Conservation (phyloP, 495 filamentous ascomycete species). For the Sphaerosporella brunnea region DNA sequence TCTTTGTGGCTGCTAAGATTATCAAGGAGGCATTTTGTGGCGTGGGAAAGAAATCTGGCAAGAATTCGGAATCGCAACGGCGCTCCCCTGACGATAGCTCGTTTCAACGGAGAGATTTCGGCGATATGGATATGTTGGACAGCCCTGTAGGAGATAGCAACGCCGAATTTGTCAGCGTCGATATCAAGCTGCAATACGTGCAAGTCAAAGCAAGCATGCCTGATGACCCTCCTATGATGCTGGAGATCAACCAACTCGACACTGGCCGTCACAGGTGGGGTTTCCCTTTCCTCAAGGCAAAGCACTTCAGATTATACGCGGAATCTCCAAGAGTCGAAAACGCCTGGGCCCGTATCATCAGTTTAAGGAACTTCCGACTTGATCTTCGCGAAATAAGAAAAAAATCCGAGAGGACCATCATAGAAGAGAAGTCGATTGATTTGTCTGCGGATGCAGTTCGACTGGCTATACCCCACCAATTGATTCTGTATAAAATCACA, state of each 20-base stretch:
- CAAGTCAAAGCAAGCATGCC: constrained; percentile 83
- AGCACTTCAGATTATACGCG: constrained; percentile 64
- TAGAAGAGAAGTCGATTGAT: constrained; percentile 71
- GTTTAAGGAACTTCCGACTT: constrained; percentile 58
- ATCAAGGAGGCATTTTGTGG: constrained; percentile 51
- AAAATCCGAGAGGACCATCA: constrained; percentile 42
- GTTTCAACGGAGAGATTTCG: constrained; percentile 2
- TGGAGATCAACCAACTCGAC: constrained; percentile 67
- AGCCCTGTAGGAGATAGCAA: constrained; percentile 8
- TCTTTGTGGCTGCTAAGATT: constrained; percentile 61
- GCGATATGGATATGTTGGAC: constrained; percentile 11
- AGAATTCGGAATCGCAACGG: background rate
- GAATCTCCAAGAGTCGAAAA: constrained; percentile 62
- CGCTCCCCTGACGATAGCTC: background rate
- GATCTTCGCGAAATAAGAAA: constrained; percentile 60
- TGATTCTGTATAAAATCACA: constrained; percentile 75
- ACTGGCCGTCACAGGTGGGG: constrained; percentile 72
- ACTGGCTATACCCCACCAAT: constrained; percentile 79
- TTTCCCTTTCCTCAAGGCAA: constrained; percentile 56
- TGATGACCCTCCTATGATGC: constrained; percentile 69
- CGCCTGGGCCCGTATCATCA: constrained; percentile 71
- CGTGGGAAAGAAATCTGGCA: constrained; percentile 7
- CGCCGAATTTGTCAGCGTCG: constrained; percentile 56
- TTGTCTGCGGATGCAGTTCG: constrained; percentile 70
- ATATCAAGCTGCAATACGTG: constrained; percentile 58